phyloP scores from a whole-genome alignment of 768 basidiomycete species.

The Lactarius hatsudake region DNA sequence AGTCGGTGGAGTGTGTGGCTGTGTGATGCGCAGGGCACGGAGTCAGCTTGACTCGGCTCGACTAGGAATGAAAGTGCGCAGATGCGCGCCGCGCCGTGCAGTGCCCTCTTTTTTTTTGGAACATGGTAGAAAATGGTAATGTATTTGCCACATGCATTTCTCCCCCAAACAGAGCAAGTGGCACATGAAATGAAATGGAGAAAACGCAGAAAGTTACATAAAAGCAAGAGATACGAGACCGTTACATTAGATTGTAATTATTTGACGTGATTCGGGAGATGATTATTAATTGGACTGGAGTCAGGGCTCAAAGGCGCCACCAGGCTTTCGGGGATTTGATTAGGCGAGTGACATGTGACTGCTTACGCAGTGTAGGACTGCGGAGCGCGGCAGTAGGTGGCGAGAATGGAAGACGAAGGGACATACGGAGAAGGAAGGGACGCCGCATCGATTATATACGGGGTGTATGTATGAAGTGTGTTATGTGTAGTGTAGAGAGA shows the following conservation, averaged over 20 bases:
- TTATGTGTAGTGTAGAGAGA: background rate
- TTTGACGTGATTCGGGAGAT: conserved; percentile 3
- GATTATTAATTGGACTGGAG: conserved; percentile 1
- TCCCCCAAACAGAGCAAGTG: background rate
- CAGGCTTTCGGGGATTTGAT: conserved; percentile 17
- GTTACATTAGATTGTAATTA: background rate
- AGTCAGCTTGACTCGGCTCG: background rate
- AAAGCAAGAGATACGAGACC: background rate
- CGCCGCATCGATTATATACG: background rate
- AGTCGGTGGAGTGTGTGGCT: background rate
- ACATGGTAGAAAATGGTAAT: background rate
- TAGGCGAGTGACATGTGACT: conserved; percentile 6
- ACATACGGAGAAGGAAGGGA: background rate
- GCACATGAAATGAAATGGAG: conserved; percentile 1
- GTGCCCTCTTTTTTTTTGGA: background rate
- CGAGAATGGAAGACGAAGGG: background rate
- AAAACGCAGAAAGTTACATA: background rate
- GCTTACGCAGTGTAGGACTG: conserved; percentile 5
- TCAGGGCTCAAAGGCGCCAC: conserved; percentile 17
- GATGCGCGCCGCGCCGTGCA: background rate
- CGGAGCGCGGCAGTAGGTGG: background rate
- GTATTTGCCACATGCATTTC: background rate
- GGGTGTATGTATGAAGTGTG: background rate
- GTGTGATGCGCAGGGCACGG: background rate
- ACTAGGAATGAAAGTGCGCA: background rate